Percentiles rank a stretch among this genome's conserved stretches.
phyloP scores from a whole-genome alignment of 2,329 filamentous ascomycete genomes.

The Plenodomus tracheiphilus region DNA sequence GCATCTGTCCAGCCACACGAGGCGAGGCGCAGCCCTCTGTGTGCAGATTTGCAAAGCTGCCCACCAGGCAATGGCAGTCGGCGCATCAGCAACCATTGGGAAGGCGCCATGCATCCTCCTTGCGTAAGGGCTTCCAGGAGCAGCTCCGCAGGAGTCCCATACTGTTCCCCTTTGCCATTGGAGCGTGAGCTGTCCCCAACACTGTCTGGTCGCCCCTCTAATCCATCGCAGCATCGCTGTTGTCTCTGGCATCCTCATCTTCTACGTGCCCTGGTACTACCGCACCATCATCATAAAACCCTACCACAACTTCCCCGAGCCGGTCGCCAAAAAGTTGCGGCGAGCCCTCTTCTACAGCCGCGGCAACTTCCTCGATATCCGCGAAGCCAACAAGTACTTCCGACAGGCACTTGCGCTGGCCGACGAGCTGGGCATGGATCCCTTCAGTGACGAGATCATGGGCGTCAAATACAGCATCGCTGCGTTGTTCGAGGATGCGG shows the following conservation, averaged over 20 bases:
- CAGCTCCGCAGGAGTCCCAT: conserved; percentile 47
- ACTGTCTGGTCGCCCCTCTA: conserved; percentile 3
- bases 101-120: conserved; percentile 33
- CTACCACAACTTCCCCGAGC: conserved; percentile 65
- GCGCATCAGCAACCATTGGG: conserved; percentile 29
- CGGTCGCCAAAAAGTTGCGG: conserved; percentile 76
- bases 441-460: conserved; percentile 86
- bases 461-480: conserved; percentile 85
- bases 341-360: conserved; percentile 82
- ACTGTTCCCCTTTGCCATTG: conserved; percentile 41
- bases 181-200: conserved; percentile 20
- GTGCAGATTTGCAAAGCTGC: conserved; percentile 22
- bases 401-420: conserved; percentile 76
- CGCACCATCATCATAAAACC: conserved; percentile 51
- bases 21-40: conserved; percentile 29
- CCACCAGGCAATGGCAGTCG: conserved; percentile 28
- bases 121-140: conserved; percentile 31
- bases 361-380: conserved; percentile 67
- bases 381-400: conserved; percentile 81
- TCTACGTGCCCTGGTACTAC: conserved; percentile 54
- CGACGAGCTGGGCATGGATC: conserved; percentile 75
- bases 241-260: conserved; percentile 42
- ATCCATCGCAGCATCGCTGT: conserved; percentile 39
- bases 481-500: conserved; percentile 75
- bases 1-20: conserved; percentile 24